Evolutionary conservation across 2,329 filamentous ascomycete species (phyloP).

Genomic region (Pestalotiopsis sp.): DNA sequence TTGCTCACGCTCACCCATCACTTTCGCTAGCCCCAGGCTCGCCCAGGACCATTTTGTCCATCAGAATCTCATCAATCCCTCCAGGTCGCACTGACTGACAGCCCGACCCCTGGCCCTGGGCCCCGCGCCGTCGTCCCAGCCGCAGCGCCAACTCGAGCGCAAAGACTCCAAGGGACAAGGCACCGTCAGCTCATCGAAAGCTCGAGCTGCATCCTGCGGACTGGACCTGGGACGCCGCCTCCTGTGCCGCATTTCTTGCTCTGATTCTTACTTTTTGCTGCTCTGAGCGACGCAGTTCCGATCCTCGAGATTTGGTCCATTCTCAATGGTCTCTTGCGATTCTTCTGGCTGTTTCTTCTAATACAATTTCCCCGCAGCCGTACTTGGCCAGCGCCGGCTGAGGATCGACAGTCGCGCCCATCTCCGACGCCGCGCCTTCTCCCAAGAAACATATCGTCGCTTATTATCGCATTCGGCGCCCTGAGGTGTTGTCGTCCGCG

Average conservation of each 20-base stretch:
- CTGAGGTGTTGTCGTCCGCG: not conserved
- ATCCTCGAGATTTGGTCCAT: not conserved
- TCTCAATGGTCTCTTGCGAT: not conserved
- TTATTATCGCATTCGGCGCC: not conserved
- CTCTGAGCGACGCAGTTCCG: not conserved
- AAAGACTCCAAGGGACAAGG: not conserved
- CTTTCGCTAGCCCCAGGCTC: not conserved
- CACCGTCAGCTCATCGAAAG: conserved; percentile 3
- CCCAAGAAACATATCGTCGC: not conserved
- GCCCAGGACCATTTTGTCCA: not conserved
- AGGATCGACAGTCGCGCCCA: not conserved
- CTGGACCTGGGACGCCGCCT: not conserved
- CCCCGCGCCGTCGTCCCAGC: not conserved
- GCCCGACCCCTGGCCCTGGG: not conserved
- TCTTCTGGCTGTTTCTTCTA: not conserved
- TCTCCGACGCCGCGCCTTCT: not conserved
- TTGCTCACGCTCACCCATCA: not conserved
- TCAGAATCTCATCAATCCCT: not conserved
- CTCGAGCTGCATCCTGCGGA: conserved; percentile 1
- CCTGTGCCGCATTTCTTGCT: not conserved
- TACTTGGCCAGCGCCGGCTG: conserved; percentile 8
- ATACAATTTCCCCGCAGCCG: not conserved
- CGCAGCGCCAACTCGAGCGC: not conserved
- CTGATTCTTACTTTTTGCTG: not conserved
- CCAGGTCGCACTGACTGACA: not conserved